Evolutionary conservation across 179 eudicot genomes (phyloP), one percentile per base, ranked within the genome.

Genomic region (Actinidia chinensis): DNA sequence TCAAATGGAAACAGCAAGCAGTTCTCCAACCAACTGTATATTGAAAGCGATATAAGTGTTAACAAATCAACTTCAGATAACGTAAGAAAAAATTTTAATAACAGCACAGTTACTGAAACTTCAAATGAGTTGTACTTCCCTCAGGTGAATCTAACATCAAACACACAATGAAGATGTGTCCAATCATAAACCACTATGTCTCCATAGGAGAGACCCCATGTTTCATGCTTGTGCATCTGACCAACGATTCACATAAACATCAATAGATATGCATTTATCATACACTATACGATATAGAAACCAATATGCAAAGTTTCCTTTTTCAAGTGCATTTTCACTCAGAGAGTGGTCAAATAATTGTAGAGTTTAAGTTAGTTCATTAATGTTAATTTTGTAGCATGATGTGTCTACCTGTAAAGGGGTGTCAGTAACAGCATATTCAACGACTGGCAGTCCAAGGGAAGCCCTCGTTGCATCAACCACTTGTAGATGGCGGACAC

Each of bases 381-480:
- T 28, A 66, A 66, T 71, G 8, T 25, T 64, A 63, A 43, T 11
- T 17, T 51, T 51, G 56, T 46, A 55, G 71, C 14, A 23, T 47
- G 56, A 7, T 46, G 18, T 51, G 63, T 43, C 36, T 81, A 94
- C 97, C 97, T 85, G 84, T 75, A 95, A 79, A 76, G 88, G 86
- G 73, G 90, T 81, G 80, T 95, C 98, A n/a, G 98, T 93, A 36
- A 95, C 90, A 46, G 79, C 80, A 82, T 89, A 95, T 76, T 93
- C 93, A n/a, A 93, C 79, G 68, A 95, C 86, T 14, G 98, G 98
- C 89, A 95, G 83, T 74, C 97, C 98, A 83, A 95, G 93, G 52
- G 98, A 95, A 89, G 98, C 97, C 83, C 95, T 84, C 68, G 87
- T 78, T n/a, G 98, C 98, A 87, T 95, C 98, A 79, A 89, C 95